Evolutionary conservation across 176 grass and related monocot genomes (phyloP).

Genomic region (Puccinellia tenuiflora): DNA sequence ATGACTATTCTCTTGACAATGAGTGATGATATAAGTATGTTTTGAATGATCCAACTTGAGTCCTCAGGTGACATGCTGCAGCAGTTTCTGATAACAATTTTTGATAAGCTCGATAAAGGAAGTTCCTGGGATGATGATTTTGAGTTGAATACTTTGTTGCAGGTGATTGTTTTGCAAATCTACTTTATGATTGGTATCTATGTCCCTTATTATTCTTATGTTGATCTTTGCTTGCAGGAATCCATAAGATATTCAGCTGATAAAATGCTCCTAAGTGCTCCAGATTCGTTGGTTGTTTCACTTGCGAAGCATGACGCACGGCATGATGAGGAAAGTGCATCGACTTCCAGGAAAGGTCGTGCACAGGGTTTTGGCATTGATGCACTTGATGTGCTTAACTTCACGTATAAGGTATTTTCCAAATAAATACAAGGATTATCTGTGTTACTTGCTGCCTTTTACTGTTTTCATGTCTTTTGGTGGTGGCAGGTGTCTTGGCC

Average conservation of each 20-base stretch:
- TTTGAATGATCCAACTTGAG: constrained; percentile 24
- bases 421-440: constrained; percentile 9
- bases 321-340: constrained; percentile 44
- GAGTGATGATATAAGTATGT: constrained; percentile 1
- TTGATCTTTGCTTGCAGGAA: constrained; percentile 50
- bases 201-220: constrained; percentile 19
- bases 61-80: constrained; percentile 90
- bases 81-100: constrained; percentile 86
- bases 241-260: constrained; percentile 95
- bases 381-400: constrained; percentile 81
- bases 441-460: not conserved
- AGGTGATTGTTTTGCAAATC: constrained; percentile 46
- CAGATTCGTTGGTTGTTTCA: constrained; percentile 79
- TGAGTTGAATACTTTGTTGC: constrained; percentile 90
- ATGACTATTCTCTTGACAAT: not conserved
- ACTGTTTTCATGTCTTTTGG: constrained; percentile 22
- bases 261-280: constrained; percentile 65
- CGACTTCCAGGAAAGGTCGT: constrained; percentile 41
- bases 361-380: constrained; percentile 83
- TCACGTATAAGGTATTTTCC: constrained; percentile 82
- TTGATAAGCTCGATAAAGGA: constrained; percentile 82
- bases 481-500: constrained; percentile 88
- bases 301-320: constrained; percentile 41
- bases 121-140: constrained; percentile 95
- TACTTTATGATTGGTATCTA: constrained; percentile 4